Percentiles rank a stretch among this genome's conserved stretches.
phyloP scores from a whole-genome alignment of 2,329 filamentous ascomycete species.

The Coccinonectria pachysandricola region DNA sequence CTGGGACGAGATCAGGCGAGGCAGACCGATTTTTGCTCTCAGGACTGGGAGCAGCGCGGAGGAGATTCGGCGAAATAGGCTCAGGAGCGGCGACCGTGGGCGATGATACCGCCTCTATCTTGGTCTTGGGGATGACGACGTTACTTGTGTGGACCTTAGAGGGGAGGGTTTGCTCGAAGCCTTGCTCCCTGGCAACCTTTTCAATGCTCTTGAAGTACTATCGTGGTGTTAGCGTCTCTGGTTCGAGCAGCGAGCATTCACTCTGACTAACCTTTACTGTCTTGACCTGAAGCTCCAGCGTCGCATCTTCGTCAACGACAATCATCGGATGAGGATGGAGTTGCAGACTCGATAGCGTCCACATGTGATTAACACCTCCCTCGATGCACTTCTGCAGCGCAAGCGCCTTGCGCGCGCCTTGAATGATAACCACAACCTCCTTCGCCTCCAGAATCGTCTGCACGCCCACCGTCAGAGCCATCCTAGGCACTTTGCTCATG shows the following conservation, averaged over 20 bases:
- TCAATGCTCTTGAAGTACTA: slow-evolving; percentile 65
- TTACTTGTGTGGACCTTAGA: slow-evolving; percentile 45
- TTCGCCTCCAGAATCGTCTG: slow-evolving; percentile 72
- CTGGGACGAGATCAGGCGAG: slow-evolving; percentile 51
- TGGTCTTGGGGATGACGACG: slow-evolving; percentile 27
- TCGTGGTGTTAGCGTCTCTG: slow-evolving; percentile 2
- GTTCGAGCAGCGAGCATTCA: slow-evolving; percentile 1
- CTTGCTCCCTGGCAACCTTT: slow-evolving; percentile 46
- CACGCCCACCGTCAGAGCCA: slow-evolving; percentile 77
- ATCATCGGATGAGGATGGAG: slow-evolving; percentile 74
- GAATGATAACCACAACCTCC: slow-evolving; percentile 75
- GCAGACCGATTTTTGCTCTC: slow-evolving; percentile 46
- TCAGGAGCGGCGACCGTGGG: slow-evolving; percentile 42
- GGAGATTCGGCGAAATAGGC: slow-evolving; percentile 43
- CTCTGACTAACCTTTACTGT: slow-evolving; percentile 49
- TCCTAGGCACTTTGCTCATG: slow-evolving; percentile 62
- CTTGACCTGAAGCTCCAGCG: slow-evolving; percentile 62
- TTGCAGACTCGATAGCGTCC: slow-evolving; percentile 74
- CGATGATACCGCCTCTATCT: slow-evolving; percentile 33
- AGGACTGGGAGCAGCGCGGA: slow-evolving; percentile 43
- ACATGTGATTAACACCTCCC: slow-evolving; percentile 80
- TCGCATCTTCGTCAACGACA: slow-evolving; percentile 73
- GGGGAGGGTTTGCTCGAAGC: slow-evolving; percentile 47
- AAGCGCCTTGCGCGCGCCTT: slow-evolving; percentile 69
- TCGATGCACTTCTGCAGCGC: slow-evolving; percentile 75